Base-by-base conservation (phyloP, 2,329 filamentous ascomycete genomes). In the Xylariaceae sp. region DNA sequence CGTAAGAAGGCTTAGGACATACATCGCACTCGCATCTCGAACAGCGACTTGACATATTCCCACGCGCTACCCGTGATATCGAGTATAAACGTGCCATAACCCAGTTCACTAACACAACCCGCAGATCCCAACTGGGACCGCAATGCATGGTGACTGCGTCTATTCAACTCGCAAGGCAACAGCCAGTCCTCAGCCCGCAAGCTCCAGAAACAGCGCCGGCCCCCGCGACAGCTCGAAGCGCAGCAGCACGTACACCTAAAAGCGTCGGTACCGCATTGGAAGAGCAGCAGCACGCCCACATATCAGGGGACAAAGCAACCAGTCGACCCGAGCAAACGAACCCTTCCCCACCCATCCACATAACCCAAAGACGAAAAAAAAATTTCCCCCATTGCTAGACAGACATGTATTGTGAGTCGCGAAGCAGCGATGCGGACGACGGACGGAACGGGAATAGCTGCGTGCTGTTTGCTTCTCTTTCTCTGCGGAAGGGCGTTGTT, bases 41-140 rank as follows among this genome's bases (percentile, higher is more conserved):
- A n/a, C n/a, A 5, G 2, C 7, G 39, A 21, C 29, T 13, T 12
- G 18, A 22, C 16, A 12, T 16, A 13, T 5, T 19, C 15, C 21
- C 1, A 19, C 12, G 5, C 18, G 39, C 41, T 34, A 26, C 26
- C 45, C 37, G 22, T n/a, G 13, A 13, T 21, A 18, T 4, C 22
- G 39, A 21, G 21, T 9, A 18, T 18, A 12, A 22, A 41, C 39
- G 4, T 13, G 7, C 7, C 22, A 15, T 22, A n/a, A n/a, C n/a
- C n/a, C n/a, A n/a, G 19, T 9, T 6, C 2, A 29, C 18, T 58
- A 49, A 48, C 51, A 53, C 26, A 36, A 41, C 36, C 41, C 22
- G 18, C 45, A 89, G 86, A 91, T 72, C 87, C 87, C 18, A 90
- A 89, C 74, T 96, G 91, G 91, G 91, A 96, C 75, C 84, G 88